A percentile compares a stretch with the other conserved stretches of the same genome.
These are phyloP conservation scores for Coemansia sp. DNA, from an alignment of 192 early-diverging fungal genomes.

Conservation along the genomic window DNA sequence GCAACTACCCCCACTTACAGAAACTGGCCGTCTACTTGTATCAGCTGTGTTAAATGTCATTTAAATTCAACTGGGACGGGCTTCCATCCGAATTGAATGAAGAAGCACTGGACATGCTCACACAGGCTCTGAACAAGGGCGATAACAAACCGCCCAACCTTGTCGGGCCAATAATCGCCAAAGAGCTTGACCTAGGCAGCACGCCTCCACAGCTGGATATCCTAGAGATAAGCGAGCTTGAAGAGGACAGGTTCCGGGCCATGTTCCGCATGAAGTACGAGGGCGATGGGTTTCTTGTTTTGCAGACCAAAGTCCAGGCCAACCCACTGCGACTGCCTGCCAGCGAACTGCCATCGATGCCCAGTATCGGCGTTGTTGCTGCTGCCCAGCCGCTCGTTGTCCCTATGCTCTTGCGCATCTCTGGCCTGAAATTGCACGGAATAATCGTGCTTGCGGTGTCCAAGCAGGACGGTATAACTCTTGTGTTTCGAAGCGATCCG, in stretches of 20 bases:
- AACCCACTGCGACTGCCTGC: constrained; percentile 54
- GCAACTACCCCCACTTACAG: not conserved
- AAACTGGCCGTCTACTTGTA: not conserved
- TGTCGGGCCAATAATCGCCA: constrained; percentile 87
- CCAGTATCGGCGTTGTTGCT: constrained; percentile 71
- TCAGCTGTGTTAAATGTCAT: constrained; percentile 64
- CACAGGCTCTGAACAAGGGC: constrained; percentile 87
- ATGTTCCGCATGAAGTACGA: constrained; percentile 94
- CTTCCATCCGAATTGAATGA: constrained; percentile 87
- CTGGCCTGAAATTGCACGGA: constrained; percentile 82
- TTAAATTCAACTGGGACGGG: constrained; percentile 95
- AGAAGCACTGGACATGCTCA: constrained; percentile 81
- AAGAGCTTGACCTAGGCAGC: constrained; percentile 95
- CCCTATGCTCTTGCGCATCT: constrained; percentile 92
- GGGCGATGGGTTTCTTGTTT: constrained; percentile 88
- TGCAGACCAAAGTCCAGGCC: constrained; percentile 90
- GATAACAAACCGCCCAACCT: constrained; percentile 91
- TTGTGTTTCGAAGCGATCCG: constrained; percentile 98
- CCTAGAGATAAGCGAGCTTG: constrained; percentile 94
- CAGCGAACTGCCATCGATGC: constrained; percentile 63
- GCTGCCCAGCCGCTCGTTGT: constrained; percentile 93
- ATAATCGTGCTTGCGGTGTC: constrained; percentile 94
- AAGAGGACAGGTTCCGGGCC: constrained; percentile 89
- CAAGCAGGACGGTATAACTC: constrained; percentile 89
- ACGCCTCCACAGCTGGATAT: constrained; percentile 95